phyloP scores from a whole-genome alignment of 148 eudicot genomes.

The Dysphania ambrosioides region DNA sequence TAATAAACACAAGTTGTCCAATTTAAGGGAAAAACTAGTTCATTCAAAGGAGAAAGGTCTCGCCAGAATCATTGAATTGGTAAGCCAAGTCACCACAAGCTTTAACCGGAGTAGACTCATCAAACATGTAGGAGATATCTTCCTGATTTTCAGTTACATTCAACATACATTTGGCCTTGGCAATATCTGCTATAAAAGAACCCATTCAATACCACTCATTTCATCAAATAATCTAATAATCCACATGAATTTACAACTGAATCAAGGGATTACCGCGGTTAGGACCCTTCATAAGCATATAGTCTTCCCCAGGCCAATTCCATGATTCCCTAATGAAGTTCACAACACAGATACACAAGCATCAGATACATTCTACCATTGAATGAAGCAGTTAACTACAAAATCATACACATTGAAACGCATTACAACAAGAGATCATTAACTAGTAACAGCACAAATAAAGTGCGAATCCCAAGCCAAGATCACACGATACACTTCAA shows the following conservation, averaged over 20 bases:
- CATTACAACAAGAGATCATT: neutral
- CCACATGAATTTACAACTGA: neutral
- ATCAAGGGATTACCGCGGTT: constrained; percentile 41
- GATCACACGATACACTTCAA: neutral
- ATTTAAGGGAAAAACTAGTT: neutral
- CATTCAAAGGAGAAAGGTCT: neutral
- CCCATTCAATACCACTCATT: neutral
- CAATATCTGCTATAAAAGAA: constrained; percentile 36
- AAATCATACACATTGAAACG: neutral
- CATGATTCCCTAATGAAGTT: constrained; percentile 49
- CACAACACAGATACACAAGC: constrained; percentile 3
- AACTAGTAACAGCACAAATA: too few species aligned
- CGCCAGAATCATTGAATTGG: constrained; percentile 39
- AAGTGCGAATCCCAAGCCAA: neutral
- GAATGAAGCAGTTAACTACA: constrained; percentile 5
- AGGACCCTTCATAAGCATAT: constrained; percentile 34
- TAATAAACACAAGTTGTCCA: constrained; percentile 11
- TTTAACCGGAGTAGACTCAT: constrained; percentile 68
- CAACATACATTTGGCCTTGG: constrained; percentile 48
- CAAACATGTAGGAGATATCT: constrained; percentile 51
- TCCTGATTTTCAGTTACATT: constrained; percentile 44
- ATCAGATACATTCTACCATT: constrained; percentile 10
- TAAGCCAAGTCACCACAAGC: constrained; percentile 67
- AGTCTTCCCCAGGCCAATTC: constrained; percentile 54
- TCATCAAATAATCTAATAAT: neutral